Evolutionary conservation across 176 grass and related monocot genomes (phyloP).

Genomic region (Tillandsia fasciculata): DNA sequence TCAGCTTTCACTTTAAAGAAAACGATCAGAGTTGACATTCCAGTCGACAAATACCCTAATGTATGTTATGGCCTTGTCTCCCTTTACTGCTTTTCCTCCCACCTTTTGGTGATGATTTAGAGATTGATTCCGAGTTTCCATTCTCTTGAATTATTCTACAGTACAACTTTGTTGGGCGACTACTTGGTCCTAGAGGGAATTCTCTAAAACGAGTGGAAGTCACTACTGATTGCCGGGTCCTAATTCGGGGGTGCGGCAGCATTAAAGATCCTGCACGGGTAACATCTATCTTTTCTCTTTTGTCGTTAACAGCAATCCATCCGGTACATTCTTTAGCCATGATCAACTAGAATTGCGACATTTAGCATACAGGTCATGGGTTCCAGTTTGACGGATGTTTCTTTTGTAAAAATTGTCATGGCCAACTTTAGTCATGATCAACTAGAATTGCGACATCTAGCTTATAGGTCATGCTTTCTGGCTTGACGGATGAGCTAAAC

Average conservation of each 20-base stretch:
- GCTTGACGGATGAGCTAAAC: too few species aligned
- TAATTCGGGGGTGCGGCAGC: conserved; percentile 33
- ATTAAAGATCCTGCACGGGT: conserved; percentile 36
- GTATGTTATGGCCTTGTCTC: conserved; percentile 1
- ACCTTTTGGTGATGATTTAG: neutral
- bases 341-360: too few species aligned
- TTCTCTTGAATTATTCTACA: conserved; percentile 5
- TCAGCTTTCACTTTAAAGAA: conserved; percentile 29
- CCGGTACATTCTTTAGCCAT: neutral
- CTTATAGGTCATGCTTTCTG: too few species aligned
- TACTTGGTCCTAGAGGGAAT: conserved; percentile 44
- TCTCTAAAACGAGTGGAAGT: conserved; percentile 36
- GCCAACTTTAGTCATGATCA: too few species aligned
- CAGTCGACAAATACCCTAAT: conserved; percentile 38
- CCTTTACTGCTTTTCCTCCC: neutral
- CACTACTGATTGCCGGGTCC: conserved; percentile 31
- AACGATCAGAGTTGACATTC: conserved; percentile 40
- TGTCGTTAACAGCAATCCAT: neutral
- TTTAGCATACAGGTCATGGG: too few species aligned
- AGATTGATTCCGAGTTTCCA: neutral
- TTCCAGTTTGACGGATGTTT: too few species aligned
- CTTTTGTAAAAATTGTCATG: too few species aligned
- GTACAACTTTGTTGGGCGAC: conserved; percentile 40
- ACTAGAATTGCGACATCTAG: too few species aligned
- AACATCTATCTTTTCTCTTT: conserved; percentile 5